phyloP scores from a whole-genome alignment of 202 grass and related monocot genomes.

The Schoenoplectus triqueter region DNA sequence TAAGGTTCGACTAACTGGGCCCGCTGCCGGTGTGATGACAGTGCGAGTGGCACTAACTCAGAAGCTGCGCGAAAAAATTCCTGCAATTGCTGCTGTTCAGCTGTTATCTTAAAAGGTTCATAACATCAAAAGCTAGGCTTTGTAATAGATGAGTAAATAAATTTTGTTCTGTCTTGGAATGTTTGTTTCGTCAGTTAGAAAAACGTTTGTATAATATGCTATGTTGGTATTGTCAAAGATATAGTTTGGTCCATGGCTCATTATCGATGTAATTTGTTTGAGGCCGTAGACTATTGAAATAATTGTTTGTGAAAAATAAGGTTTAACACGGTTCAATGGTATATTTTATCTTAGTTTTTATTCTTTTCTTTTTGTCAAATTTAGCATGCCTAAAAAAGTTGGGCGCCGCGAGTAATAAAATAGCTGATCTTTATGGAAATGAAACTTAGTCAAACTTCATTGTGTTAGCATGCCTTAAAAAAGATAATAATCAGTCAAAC shows the following conservation, averaged over 20 bases:
- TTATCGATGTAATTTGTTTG: background rate
- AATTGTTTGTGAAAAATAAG: slow-evolving; percentile 15
- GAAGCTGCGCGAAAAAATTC: slow-evolving; percentile 95
- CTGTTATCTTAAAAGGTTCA: slow-evolving; percentile 54
- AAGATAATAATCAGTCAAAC: background rate
- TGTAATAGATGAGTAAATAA: slow-evolving; percentile 7
- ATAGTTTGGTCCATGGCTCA: background rate
- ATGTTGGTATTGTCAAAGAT: background rate
- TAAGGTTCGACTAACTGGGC: slow-evolving; percentile 81
- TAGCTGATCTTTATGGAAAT: no score
- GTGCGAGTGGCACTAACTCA: slow-evolving; percentile 88
- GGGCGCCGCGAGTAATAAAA: no score
- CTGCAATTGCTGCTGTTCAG: slow-evolving; percentile 79
- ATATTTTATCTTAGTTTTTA: background rate
- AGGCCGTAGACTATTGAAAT: background rate
- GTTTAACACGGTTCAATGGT: background rate
- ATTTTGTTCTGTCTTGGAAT: slow-evolving; percentile 24
- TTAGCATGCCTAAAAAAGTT: background rate
- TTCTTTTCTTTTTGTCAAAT: background rate
- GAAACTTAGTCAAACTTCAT: no score
- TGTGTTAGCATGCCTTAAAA: background rate
- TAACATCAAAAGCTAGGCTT: background rate
- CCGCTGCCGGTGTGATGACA: slow-evolving; percentile 84
- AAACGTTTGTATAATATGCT: background rate
- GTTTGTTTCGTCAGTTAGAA: background rate